Base-by-base conservation (phyloP, 31 red algal genomes). In the Asparagopsis taxiformis region DNA sequence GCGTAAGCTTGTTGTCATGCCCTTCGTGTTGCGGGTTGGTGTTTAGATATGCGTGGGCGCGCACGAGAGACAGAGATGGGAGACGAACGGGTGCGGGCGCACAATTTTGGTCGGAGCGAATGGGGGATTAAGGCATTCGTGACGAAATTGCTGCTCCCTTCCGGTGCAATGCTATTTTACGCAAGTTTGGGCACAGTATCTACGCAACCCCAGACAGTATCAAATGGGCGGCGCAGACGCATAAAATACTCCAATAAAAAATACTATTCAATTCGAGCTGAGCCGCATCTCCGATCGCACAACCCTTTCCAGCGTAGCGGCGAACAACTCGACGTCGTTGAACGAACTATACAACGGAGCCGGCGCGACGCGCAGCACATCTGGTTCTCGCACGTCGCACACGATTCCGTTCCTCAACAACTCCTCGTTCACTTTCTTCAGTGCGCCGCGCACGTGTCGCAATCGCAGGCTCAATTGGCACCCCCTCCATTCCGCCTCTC, bases 261-360 rank as follows among this genome's bases (percentile, higher is more conserved):
- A 8, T 9, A 26, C 13, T 31, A 26, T 19, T 3, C 44, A 52
- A 70, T 39, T n/a, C 44, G 44, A 17, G 44, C 17, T 9, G 44
- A 49, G 17, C 11, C 16, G 9, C 22, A 10, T 23, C 10, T 59
- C 8, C 8, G 10, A 2, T 7, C 35, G 20, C n/a, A 50, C 35
- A n/a, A 21, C 64, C 50, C 31, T 3, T 51, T 65, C 33, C 16
- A 97, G 48, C 20, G 57, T 52, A 1, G 54, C 37, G 1, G 73
- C 73, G 63, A 97, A 91, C 38, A 28, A 31, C 26, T 65, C 35
- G n/a, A 92, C 88, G 56, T 97, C 93, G 46, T 1, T 51, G 62
- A 82, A 97, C 9, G 79, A 59, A 62, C 88, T 92, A 59, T 97
- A 97, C 54, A 97, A 55, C 10, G 93, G 88, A 51, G 79, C 83